phyloP scores from a whole-genome alignment of 2,329 filamentous ascomycete genomes.

The Thielaviopsis musarum region DNA sequence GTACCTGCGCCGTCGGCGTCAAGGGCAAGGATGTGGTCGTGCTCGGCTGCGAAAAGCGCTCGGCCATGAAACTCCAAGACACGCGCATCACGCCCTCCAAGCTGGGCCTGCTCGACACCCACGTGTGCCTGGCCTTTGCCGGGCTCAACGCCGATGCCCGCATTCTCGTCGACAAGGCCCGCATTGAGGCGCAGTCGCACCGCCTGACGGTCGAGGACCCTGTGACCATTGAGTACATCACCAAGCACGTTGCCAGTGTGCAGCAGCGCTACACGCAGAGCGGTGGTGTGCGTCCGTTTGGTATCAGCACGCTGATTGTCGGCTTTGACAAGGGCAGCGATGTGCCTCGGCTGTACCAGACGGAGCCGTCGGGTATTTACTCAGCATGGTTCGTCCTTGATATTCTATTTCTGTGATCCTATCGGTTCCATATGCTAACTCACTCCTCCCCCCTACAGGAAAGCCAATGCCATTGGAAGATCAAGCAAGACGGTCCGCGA shows the following conservation, averaged over 20 bases:
- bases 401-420: neutral
- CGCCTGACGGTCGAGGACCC: conserved; percentile 94
- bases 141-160: conserved; percentile 94
- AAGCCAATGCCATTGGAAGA: conserved; percentile 95
- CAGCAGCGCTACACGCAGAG: conserved; percentile 99
- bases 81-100: conserved; percentile 98
- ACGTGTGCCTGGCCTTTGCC: conserved; percentile 93
- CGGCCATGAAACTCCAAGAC: conserved; percentile 98
- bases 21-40: conserved; percentile 93
- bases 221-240: conserved; percentile 97
- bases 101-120: conserved; percentile 88
- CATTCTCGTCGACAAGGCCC: conserved; percentile 95
- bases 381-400: conserved; percentile 63
- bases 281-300: conserved; percentile 95
- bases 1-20: conserved; percentile 93
- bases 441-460: conserved; percentile 39
- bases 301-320: conserved; percentile 93
- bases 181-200: conserved; percentile 93
- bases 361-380: conserved; percentile 98
- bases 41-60: conserved; percentile 94
- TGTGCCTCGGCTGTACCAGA: conserved; percentile 85
- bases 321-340: conserved; percentile 94
- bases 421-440: neutral
- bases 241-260: conserved; percentile 93
- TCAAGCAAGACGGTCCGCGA: conserved; percentile 98